These are phyloP conservation scores for Lactuca sativa DNA, from an alignment of 129 eudicot genomes.

Conservation along the genomic window DNA sequence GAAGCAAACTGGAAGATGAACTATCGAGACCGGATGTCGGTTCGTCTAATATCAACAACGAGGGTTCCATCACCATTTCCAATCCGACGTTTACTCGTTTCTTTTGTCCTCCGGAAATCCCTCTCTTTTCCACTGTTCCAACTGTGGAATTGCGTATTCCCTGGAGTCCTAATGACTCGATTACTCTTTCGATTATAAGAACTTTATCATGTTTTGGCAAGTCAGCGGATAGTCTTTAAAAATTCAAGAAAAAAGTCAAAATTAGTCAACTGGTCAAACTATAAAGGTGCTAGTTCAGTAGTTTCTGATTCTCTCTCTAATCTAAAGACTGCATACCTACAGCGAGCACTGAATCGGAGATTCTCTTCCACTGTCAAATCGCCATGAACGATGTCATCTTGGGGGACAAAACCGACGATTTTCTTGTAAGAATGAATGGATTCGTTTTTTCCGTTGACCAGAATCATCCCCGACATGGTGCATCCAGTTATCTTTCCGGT, in stretches of 20 bases:
- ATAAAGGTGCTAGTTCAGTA: background rate
- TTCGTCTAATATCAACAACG: conserved; percentile 76
- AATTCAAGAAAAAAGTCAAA: background rate
- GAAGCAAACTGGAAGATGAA: conserved; percentile 77
- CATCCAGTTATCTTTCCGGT: conserved; percentile 66
- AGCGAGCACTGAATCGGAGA: conserved; percentile 75
- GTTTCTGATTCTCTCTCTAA: too few relatives aligned
- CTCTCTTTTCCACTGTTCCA: conserved; percentile 84
- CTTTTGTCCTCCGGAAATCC: conserved; percentile 88
- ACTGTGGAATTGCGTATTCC: conserved; percentile 70
- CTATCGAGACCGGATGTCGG: conserved; percentile 91
- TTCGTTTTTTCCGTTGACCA: conserved; percentile 63
- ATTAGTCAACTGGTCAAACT: background rate
- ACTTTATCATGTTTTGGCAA: conserved; percentile 78
- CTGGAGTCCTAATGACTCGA: conserved; percentile 77
- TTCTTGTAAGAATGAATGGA: conserved; percentile 64
- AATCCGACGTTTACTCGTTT: conserved; percentile 84
- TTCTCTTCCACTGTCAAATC: conserved; percentile 84
- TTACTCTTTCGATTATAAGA: conserved; percentile 80
- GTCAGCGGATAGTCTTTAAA: conserved; percentile 59
- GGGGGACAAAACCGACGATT: conserved; percentile 78
- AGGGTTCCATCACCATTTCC: conserved; percentile 95
- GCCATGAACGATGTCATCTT: conserved; percentile 87
- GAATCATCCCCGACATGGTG: conserved; percentile 54
- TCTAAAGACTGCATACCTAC: conserved; percentile 63